These are phyloP conservation scores for Cornus controversa DNA, from an alignment of 148 eudicot genomes.

Conservation along the genomic window DNA sequence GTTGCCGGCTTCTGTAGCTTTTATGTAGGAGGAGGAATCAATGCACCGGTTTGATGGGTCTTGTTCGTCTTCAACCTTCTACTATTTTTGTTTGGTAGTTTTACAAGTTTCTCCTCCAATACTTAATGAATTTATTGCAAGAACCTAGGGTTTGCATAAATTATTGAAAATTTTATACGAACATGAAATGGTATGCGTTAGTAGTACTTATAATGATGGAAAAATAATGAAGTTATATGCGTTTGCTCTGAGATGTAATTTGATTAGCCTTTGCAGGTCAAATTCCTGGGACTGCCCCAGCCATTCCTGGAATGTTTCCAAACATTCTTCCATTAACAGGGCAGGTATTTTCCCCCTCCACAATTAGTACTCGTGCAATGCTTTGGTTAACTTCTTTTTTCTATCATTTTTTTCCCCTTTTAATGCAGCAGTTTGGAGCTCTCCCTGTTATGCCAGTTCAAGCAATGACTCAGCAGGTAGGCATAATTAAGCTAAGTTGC, in stretches of 20 bases:
- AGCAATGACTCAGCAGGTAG: constrained; percentile 99
- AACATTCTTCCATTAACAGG: constrained; percentile 64
- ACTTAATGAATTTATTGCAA: constrained; percentile 27
- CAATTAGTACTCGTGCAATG: not conserved
- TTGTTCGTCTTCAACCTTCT: constrained; percentile 83
- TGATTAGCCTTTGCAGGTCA: constrained; percentile 54
- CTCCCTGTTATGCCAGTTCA: constrained; percentile 94
- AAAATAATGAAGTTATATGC: not conserved
- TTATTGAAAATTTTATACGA: not conserved
- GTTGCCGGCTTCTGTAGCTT: constrained; percentile 99
- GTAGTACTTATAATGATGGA: not conserved
- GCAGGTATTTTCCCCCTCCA: constrained; percentile 43
- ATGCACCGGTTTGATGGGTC: constrained; percentile 80
- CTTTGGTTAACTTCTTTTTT: not conserved
- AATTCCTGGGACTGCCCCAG: constrained; percentile 55
- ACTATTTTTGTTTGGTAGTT: constrained; percentile 62
- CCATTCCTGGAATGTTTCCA: constrained; percentile 74
- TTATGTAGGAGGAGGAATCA: constrained; percentile 81
- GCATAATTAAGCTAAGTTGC: not conserved
- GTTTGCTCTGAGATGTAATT: constrained; percentile 17
- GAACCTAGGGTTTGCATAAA: constrained; percentile 10
- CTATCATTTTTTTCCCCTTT: not conserved
- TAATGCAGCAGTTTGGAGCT: constrained; percentile 55
- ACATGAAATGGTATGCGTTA: constrained; percentile 1
- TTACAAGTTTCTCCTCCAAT: constrained; percentile 45